phyloP scores from a whole-genome alignment of 805 yeast species.

The Metschnikowia rubicola region DNA sequence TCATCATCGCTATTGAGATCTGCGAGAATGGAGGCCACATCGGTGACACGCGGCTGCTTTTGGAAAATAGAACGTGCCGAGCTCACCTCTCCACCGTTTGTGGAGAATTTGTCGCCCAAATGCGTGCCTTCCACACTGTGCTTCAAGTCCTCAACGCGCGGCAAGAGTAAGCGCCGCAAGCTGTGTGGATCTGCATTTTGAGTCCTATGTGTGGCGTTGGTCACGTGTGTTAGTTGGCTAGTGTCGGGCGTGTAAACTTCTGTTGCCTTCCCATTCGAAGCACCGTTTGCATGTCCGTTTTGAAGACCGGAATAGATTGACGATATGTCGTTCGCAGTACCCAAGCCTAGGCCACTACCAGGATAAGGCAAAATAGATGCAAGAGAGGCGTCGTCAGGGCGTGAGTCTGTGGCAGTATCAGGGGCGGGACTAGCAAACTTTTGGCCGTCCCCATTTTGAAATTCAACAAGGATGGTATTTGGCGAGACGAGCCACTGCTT shows the following conservation, averaged over 20 bases:
- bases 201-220: constrained; percentile 3
- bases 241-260: constrained; percentile 10
- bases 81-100: constrained; percentile 3
- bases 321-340: constrained; percentile 39
- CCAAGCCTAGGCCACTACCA: constrained; percentile 29
- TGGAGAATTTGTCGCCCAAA: constrained; percentile 1
- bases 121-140: constrained; percentile 11
- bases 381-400: constrained; percentile 1
- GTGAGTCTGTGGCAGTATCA: not conserved
- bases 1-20: constrained; percentile 38
- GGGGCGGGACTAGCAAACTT: not conserved
- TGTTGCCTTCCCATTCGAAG: not conserved
- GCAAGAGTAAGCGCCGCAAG: constrained; percentile 6
- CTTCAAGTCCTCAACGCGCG: constrained; percentile 17
- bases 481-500: constrained; percentile 31
- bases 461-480: constrained; percentile 20
- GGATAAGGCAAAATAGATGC: not conserved
- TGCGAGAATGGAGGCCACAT: constrained; percentile 32
- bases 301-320: constrained; percentile 37
- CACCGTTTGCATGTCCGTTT: constrained; percentile 7
- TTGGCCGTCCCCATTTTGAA: constrained; percentile 3
- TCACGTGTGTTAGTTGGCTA: constrained; percentile 13
- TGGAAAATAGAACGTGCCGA: constrained; percentile 27
- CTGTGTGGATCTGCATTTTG: not conserved
- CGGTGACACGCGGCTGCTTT: constrained; percentile 30